Evolutionary conservation across 495 filamentous ascomycete genomes (phyloP), one percentile per base, ranked within the genome.

Genomic region (Lepidopterella palustris): DNA sequence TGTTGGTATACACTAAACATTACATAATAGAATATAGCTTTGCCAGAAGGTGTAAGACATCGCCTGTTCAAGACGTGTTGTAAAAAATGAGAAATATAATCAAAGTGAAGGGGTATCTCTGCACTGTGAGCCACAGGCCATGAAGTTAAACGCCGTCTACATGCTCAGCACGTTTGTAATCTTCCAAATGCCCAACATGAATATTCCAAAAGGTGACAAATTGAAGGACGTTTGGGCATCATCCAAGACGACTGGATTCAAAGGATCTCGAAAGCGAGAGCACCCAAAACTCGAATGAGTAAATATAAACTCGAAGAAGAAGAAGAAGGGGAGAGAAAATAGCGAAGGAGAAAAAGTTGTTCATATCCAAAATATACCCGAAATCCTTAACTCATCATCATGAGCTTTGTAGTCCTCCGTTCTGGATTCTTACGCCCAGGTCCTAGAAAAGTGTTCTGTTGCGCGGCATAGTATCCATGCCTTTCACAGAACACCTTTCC

Each of bases 391-490:
- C 42, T 55, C 83, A 92, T 88, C 86, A 93, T 93, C 79, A 92
- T 92, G 66, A 96, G 71, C 73, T 82, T 81, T 57, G 90, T 96
- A 68, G 86, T 92, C 59, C 90, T 77, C 70, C 91, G 84, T 76
- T 93, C 88, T 4, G 80, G 78, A 69, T 80, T 80, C 18, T 57
- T 53, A 23, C 61, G 53, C 23, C 64, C 66, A 48, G 60, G 57
- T 0, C 66, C 69, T 70, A 32, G 71, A 71, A 60, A 74, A 67
- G 60, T 68, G 63, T 15, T 74, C 66, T 58, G 76, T 68, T 72
- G 82, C 68, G 76, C 74, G 15, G 86, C 81, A 29, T 80, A 74
- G 67, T 84, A 85, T 15, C 91, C 90, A 70, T 98, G 90, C 35
- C 84, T 82, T 70, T 97, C 92, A 70, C 93, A 98, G 68, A 86